phyloP scores from a whole-genome alignment of 129 eudicot species.

The Pseudognaphalium luteoalbum region DNA sequence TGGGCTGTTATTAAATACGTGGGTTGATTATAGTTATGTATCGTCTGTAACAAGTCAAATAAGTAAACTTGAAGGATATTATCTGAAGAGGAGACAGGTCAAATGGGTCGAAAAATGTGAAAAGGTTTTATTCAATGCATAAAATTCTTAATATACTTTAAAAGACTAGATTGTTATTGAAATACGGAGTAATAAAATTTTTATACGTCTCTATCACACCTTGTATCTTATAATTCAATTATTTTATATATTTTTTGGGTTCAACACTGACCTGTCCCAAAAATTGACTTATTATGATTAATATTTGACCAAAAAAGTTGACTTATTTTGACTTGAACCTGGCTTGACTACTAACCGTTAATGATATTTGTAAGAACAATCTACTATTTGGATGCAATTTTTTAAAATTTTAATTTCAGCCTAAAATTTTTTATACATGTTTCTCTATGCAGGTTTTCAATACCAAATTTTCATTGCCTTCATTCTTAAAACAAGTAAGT shows the following conservation, averaged over 20 bases:
- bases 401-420: conserved; percentile 1
- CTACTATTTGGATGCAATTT: background rate
- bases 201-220: background rate
- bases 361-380: background rate
- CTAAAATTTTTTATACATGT: background rate
- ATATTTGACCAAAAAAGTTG: too few species aligned
- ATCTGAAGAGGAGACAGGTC: background rate
- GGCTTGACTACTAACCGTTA: background rate
- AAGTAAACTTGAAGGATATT: background rate
- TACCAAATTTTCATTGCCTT: conserved; percentile 54
- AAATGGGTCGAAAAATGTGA: background rate
- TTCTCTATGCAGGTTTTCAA: conserved; percentile 45
- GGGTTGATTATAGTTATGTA: too few species aligned
- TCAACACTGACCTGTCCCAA: background rate
- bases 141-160: too few species aligned
- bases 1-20: too few species aligned
- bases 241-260: background rate
- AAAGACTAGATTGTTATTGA: too few species aligned
- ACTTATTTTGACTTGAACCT: too few species aligned
- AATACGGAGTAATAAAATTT: too few species aligned
- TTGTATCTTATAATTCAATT: background rate
- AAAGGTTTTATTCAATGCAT: background rate
- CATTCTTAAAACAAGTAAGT: conserved; percentile 47
- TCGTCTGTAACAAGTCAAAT: too few species aligned
- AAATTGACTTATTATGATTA: too few species aligned